Base-by-base conservation (phyloP, 2,329 filamentous ascomycete species). In the Colletotrichum sp. region DNA sequence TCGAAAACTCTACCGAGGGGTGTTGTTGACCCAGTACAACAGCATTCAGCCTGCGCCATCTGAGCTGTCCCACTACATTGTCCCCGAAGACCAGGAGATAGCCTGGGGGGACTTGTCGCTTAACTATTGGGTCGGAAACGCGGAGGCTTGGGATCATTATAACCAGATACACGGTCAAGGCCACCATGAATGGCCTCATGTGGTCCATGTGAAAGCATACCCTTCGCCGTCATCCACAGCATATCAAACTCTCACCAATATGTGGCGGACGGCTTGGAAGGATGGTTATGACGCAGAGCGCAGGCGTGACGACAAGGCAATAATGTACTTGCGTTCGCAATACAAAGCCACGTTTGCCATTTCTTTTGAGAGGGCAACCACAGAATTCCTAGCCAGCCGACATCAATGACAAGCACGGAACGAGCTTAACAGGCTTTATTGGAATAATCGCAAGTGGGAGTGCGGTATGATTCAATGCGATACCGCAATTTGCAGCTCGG, bases 221-320 rank as follows among this genome's bases (percentile, higher is more conserved):
- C 54, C 54, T 12, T 3, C 8, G 54, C 54, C 54, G 0, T 29
- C 21, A 4, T 1, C 54, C 21, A 11, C 15, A 2, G 0, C 5
- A 6, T 2, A 27, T 29, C 21, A 57, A 29, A 16, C 21, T 57
- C 0, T 1, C 54, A 29, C 54, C 0, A 57, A 29, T 1, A 27
- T 29, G 54, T 57, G 54, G 54, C 54, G 24, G 2, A 57, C 54
- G 0, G 54, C 54, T 57, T 57, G 54, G 54, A 27, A 27, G 1
- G 5, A 57, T 11, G 18, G 9, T 3, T 12, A 2, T n/a, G 2
- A 43, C 38, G 0, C 38, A 1, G 38, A 47, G 38, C 2, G 6
- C 3, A 43, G 2, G 3, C 2, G 0, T 12, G 38, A 47, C 38
- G 5, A 47, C 11, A 47, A 47, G 38, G 38, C 38, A 18, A 4